Base-by-base conservation (phyloP, 2,329 filamentous ascomycete species). In the Verticillium longisporum region DNA sequence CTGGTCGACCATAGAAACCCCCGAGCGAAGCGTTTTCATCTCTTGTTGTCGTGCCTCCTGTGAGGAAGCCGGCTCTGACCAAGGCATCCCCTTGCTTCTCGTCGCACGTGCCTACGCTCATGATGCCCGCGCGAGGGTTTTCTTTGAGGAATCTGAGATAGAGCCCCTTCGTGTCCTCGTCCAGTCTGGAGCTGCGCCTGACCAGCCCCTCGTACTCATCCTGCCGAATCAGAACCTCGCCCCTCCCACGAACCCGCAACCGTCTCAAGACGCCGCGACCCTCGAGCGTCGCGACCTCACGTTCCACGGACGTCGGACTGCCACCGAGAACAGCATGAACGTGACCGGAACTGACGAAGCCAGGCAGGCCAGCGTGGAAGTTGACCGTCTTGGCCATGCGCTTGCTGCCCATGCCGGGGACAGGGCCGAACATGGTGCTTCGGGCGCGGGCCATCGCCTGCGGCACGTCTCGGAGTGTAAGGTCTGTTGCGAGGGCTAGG, bases 391-490 rank as follows among this genome's bases (percentile, higher is more conserved):
- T 83, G 2, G 87, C 78, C 14, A 86, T 85, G 11, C 86, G 79
- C 21, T 81, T 83, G 5, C 85, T 87, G 66, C 80, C 83, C 80
- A 92, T 85, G 26, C 88, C 88, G 2, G 88, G 88, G 11, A 91
- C 76, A 1, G 82, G 75, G 45, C 79, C 81, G 75, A 91, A 92
- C 82, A 89, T 90, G 67, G 75, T 78, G 21, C 70, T 73, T 41
- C 81, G 82, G 57, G 88, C 82, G 71, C 88, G 83, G 58, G 81
- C 77, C 69, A 91, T 85, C 26, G 86, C 85, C 69, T 90, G 87
- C 0, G 84, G 78, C 1, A 88, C 82, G 70, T 88, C 85, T 58
- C 83, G 78, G 5, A 89, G 79, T 33, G 77, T 80, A 14, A 85
- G 74, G 64, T 87, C 82, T 36, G 79, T 75, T 13, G 80, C 79